These are phyloP conservation scores for rapeseed (Brassica napus) DNA, from an alignment of 345 rosid species.

Conservation along the genomic window DNA sequence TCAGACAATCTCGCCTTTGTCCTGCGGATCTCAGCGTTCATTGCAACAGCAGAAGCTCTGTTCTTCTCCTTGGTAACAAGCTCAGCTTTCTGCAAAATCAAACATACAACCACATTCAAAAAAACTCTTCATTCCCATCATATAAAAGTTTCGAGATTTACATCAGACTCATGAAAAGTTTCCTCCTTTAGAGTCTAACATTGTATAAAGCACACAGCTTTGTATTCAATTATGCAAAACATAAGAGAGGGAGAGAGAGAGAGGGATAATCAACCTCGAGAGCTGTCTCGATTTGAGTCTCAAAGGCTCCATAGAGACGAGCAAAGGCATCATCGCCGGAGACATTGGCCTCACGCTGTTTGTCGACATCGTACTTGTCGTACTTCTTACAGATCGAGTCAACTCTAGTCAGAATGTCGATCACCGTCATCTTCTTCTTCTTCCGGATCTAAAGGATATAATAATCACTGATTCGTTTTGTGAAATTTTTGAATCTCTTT, in stretches of 20 bases:
- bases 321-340: conserved; percentile 93
- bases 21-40: conserved; percentile 96
- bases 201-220: neutral
- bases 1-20: conserved; percentile 85
- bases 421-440: conserved; percentile 73
- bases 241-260: conserved; percentile 2
- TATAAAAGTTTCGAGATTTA: neutral
- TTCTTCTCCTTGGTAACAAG: conserved; percentile 75
- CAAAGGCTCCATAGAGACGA: conserved; percentile 67
- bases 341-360: conserved; percentile 77
- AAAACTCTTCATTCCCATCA: neutral
- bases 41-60: conserved; percentile 84
- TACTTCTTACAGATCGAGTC: conserved; percentile 95
- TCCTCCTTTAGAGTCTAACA: neutral
- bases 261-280: conserved; percentile 56
- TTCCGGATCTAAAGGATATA: conserved; percentile 20
- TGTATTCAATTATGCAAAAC: neutral
- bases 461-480: conserved; percentile 20
- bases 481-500: conserved; percentile 5
- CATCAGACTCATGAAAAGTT: conserved; percentile 10
- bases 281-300: conserved; percentile 70
- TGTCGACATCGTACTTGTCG: conserved; percentile 89
- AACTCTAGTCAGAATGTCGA: conserved; percentile 87
- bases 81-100: conserved; percentile 73
- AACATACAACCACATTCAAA: neutral